Conservation (phyloP, 176 grass and related monocot species). For the Rhynchospora breviuscula region DNA sequence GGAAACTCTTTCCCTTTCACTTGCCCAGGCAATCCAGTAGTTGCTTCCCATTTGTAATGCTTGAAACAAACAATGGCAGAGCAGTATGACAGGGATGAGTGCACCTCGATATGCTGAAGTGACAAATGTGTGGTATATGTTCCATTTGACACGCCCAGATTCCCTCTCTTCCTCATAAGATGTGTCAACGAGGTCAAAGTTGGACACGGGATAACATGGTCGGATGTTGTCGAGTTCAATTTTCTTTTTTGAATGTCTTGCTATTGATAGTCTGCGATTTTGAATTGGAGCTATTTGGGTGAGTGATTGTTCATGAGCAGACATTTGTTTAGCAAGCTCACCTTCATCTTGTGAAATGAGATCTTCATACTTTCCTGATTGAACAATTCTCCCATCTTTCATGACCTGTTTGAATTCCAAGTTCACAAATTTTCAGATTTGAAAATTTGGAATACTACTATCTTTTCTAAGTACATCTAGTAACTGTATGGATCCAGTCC, state of each 20-base stretch:
- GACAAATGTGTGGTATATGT: conserved; percentile 64
- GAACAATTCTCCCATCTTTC: conserved; percentile 73
- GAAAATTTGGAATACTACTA: neutral
- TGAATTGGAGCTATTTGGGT: conserved; percentile 51
- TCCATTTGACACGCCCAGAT: conserved; percentile 75
- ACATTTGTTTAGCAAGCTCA: conserved; percentile 62
- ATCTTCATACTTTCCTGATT: conserved; percentile 78
- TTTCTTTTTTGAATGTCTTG: conserved; percentile 27
- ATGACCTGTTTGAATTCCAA: conserved; percentile 44
- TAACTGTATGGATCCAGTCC: neutral
- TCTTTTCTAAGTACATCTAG: neutral
- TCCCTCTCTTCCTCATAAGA: conserved; percentile 69
- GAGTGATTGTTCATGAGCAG: conserved; percentile 57
- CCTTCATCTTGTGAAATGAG: conserved; percentile 46
- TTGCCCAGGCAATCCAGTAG: conserved; percentile 92
- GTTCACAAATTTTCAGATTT: conserved; percentile 1
- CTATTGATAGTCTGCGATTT: conserved; percentile 26
- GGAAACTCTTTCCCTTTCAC: conserved; percentile 32
- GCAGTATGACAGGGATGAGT: conserved; percentile 56
- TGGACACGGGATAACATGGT: conserved; percentile 23
- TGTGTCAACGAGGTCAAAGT: conserved; percentile 18
- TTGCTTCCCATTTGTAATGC: conserved; percentile 77
- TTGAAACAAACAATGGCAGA: conserved; percentile 74
- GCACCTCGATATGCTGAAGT: conserved; percentile 59
- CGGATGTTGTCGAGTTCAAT: conserved; percentile 40